Percentiles rank a stretch among this genome's conserved stretches.
Conservation (phyloP, 805 yeast species). For the Candida lessepsii region DNA sequence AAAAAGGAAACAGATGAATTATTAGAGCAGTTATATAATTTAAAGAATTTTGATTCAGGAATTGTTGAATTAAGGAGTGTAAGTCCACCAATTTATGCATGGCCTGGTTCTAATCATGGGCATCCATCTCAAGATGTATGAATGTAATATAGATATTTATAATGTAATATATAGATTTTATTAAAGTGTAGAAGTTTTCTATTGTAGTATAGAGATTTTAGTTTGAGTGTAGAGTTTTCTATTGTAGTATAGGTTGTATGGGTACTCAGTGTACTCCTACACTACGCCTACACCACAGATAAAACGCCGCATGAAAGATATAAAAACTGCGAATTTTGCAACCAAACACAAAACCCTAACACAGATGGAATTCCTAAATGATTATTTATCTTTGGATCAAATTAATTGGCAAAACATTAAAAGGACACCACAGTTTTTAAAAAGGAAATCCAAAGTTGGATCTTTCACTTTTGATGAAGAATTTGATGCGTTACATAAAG, state of each 20-base stretch:
- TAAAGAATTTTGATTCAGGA: conserved; percentile 18
- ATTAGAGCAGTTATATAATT: conserved; percentile 16
- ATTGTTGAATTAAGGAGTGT: conserved; percentile 25
- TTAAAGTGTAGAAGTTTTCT: too few relatives aligned
- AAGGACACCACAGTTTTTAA: conserved; percentile 32
- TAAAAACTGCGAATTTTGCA: conserved; percentile 11
- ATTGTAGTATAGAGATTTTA: too few relatives aligned
- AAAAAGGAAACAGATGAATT: conserved; percentile 16
- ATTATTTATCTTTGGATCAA: conserved; percentile 7
- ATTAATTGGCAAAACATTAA: conserved; percentile 16
- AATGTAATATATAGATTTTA: too few relatives aligned
- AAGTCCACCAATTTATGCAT: conserved; percentile 47
- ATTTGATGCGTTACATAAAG: conserved; percentile 27
- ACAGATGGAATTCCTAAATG: conserved; percentile 3
- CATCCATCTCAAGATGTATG: conserved; percentile 42
- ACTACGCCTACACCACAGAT: too few relatives aligned
- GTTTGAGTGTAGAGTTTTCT: too few relatives aligned
- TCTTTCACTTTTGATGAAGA: conserved; percentile 38
- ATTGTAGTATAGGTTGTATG: too few relatives aligned
- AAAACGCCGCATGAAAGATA: not conserved
- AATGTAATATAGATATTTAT: not conserved
- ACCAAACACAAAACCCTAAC: not conserved
- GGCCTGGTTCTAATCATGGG: conserved; percentile 71
- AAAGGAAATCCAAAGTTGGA: conserved; percentile 24
- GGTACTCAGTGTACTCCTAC: too few relatives aligned